Conservation (phyloP, 345 rosid species). For the Trapa incisa region DNA sequence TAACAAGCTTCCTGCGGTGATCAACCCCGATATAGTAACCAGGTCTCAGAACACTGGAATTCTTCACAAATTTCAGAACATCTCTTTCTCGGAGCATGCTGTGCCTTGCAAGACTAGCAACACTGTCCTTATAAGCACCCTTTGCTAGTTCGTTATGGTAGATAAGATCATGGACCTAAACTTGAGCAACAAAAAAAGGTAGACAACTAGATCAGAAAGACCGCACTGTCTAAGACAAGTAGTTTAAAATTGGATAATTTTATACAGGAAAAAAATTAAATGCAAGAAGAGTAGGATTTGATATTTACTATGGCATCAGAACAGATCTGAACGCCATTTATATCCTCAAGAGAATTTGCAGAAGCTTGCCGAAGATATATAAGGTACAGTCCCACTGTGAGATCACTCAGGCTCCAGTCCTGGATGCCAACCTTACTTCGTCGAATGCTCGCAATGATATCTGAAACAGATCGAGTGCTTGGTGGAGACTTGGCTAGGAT, state of each 20-base stretch:
- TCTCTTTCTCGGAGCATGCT: slow-evolving; percentile 77
- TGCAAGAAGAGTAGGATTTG: neutral
- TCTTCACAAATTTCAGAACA: slow-evolving; percentile 56
- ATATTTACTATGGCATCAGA: slow-evolving; percentile 50
- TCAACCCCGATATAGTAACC: slow-evolving; percentile 75
- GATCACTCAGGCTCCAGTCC: slow-evolving; percentile 93
- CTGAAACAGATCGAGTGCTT: slow-evolving; percentile 49
- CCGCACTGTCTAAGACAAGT: slow-evolving; percentile 6
- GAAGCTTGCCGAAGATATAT: slow-evolving; percentile 83
- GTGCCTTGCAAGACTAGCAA: slow-evolving; percentile 42
- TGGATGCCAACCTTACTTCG: slow-evolving; percentile 74
- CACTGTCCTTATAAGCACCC: slow-evolving; percentile 54
- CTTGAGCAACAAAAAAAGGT: slow-evolving; percentile 5
- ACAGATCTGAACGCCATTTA: slow-evolving; percentile 53
- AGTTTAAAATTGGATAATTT: neutral
- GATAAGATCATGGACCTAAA: slow-evolving; percentile 70
- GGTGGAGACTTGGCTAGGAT: slow-evolving; percentile 35
- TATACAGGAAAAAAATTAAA: neutral
- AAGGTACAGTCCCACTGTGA: slow-evolving; percentile 81
- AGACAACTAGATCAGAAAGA: neutral
- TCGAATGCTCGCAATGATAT: slow-evolving; percentile 80
- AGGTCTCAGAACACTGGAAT: slow-evolving; percentile 84
- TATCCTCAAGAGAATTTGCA: slow-evolving; percentile 48
- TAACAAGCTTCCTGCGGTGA: slow-evolving; percentile 58
- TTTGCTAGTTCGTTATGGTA: slow-evolving; percentile 78